These are phyloP conservation scores for Tuber microsphaerosporum DNA, from an alignment of 495 filamentous ascomycete genomes.

Conservation along the genomic window DNA sequence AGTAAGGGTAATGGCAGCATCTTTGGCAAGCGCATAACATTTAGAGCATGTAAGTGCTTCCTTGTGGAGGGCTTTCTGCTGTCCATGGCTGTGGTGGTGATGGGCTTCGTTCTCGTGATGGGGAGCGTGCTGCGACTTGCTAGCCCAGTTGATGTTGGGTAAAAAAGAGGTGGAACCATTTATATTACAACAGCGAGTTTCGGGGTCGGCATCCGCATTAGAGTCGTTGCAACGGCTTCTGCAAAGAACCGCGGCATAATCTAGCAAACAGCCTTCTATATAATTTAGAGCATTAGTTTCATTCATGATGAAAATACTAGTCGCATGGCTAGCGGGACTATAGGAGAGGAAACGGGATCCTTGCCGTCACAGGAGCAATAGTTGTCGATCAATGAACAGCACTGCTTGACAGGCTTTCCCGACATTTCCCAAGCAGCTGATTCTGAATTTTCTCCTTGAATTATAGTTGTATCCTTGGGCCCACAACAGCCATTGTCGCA, in stretches of 20 bases:
- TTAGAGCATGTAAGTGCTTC: constrained; percentile 11
- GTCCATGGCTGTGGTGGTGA: background rate
- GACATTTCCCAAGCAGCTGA: background rate
- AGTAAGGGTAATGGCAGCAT: background rate
- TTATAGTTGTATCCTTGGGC: background rate
- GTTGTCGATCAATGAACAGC: background rate
- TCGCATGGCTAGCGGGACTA: background rate
- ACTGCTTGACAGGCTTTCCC: background rate
- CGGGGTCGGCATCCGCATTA: constrained; percentile 7
- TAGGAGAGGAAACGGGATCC: background rate
- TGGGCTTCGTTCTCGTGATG: background rate
- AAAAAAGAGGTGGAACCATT: background rate
- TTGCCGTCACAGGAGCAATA: constrained; percentile 27
- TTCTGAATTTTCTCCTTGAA: background rate
- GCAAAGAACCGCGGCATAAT: constrained; percentile 24
- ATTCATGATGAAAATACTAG: background rate
- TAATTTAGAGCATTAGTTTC: constrained; percentile 2
- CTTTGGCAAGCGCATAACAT: constrained; percentile 16
- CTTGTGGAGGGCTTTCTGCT: background rate
- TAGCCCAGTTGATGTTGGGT: background rate
- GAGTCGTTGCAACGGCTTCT: constrained; percentile 12
- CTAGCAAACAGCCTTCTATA: constrained; percentile 17
- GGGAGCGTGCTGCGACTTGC: constrained; percentile 6
- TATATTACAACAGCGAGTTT: constrained; percentile 5
- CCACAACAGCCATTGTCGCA: background rate